Base-by-base conservation (phyloP, 2,329 filamentous ascomycete genomes). In the Claviceps maximensis region DNA sequence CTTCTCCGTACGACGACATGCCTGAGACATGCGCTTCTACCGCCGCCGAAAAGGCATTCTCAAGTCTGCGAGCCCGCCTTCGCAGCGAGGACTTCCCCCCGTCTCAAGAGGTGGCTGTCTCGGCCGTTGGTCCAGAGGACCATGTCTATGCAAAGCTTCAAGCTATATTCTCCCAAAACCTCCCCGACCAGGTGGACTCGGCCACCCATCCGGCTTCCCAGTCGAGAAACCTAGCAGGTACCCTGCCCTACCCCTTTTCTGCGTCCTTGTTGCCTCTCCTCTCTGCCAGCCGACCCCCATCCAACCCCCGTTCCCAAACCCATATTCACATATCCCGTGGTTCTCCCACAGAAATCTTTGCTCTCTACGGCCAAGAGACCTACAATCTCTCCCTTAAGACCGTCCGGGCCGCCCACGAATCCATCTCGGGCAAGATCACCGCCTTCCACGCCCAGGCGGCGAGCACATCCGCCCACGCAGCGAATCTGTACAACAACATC, bases 401-500 rank as follows among this genome's bases (percentile, higher is more conserved):
- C 1, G 57, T 69, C 7, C 19, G 59, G 3, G 36, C 61, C 27
- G 59, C 58, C 5, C 59, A 65, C 9, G 47, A 48, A 1, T 52
- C 61, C 17, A 59, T 66, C 0, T 54, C 60, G 10, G 38, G 58
- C 6, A 56, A 55, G 23, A 63, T 63, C 1, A 47, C 48, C 2
- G 17, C 38, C 9, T 61, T 68, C 10, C 51, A 58, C 0, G 38
- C 53, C 0, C 52, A 61, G 3, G 60, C 62, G 0, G 47, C 52
- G 38, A 8, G 29, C 19, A 49, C 51, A 21, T 47, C 63, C 3
- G 46, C 56, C 1, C 52, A 58, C 13, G 55, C 58, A 15, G 53
- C 61, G 3, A 38, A 50, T 0, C 52, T 70, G 2, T 69, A 69
- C 46, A 53, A 55, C 29, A 67, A 67, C 53, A 61, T 69, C 7